Evolutionary conservation across 2,329 filamentous ascomycete species (phyloP), one percentile per base, ranked within the genome.

Genomic region (Fusarium xyrophilum): DNA sequence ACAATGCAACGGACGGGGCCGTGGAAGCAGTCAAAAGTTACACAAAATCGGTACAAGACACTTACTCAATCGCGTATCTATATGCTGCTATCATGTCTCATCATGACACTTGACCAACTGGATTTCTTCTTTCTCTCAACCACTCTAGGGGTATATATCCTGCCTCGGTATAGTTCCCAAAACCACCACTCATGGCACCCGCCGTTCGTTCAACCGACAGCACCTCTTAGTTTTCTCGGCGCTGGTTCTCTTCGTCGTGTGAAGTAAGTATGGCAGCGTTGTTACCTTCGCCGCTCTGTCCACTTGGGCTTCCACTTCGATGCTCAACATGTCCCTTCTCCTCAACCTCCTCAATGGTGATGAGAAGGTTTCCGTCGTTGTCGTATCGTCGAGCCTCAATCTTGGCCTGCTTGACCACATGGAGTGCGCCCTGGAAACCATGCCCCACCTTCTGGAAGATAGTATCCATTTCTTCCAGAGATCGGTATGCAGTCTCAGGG

Each of bases 391-490:
- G 80, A 1, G 87, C 86, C 76, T 87, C 85, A 10, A 83, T 74
- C 44, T 70, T 67, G 39, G 80, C 80, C 40, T 78, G 75, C 21
- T 78, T 73, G 30, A 82, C 77, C 8, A 82, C 76, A 19, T 71
- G 67, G 15, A 81, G 74, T 21, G 76, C 77, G 28, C 75, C 79
- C 25, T 65, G 65, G 55, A 75, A 72, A 6, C 85, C 85, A 25
- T 65, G 62, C 3, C 79, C 78, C 2, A 85, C 84, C 73, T 88
- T 86, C 67, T 84, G 82, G 78, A 89, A 89, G 72, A 90, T 89
- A 69, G 77, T 79, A 70, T 90, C 88, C 85, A 91, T 90, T 74
- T 90, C 88, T 75, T 91, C 88, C 23, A 91, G 83, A 3, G 84
- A 86, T 40, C 88, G 82, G 73, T 87, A 87, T 2, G 85, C 85